Base-by-base conservation (phyloP, 768 basidiomycete species). In the Boletus sensibilis region DNA sequence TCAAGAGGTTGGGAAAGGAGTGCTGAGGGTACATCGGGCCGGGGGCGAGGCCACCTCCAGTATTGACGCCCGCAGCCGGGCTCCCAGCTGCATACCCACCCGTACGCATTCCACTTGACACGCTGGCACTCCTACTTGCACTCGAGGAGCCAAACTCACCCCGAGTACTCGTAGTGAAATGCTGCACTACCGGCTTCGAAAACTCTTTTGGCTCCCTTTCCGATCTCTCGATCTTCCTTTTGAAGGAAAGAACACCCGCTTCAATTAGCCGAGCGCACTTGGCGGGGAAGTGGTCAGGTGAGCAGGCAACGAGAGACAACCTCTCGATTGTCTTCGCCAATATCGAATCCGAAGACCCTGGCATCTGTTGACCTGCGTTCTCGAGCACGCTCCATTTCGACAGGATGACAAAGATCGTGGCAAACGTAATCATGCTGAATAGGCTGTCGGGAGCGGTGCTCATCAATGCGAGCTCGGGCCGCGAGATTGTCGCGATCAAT, bases 221-320 rank as follows among this genome's bases (percentile, higher is more conserved):
- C 35, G 62, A 40, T 49, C 65, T 63, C 52, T 72, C 62, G 56
- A 64, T 45, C 56, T 69, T 69, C 58, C 55, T 65, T 55, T 60
- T 66, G 41, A 73, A 74, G 37, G 71, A 63, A 20, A 66, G 52
- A 44, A 70, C 63, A 0, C 72, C 66, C 33, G 73, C 65, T 20
- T 71, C 68, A 14, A 79, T 75, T 4, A 79, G 52, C 48, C 76
- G 75, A n/a, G 78, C 74, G 42, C 76, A 77, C 44, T 71, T 77
- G 40, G 74, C 75, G 3, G 78, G 64, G 2, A 68, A 62, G 56
- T 79, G 78, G 46, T 79, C 78, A 1, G 70, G 71, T 4, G 76
- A 65, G 48, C 69, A 69, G 12, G 78, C 72, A 14, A 76, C 58
- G 25, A 66, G 59, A 8, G 63, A 65, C 37, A 79, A 50, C 31